These are phyloP conservation scores for Daucus carota DNA, from an alignment of 129 eudicot genomes.

Conservation along the genomic window DH1_v3.0 NC_030383.2:9073501-9074000, in stretches of 20 bases:
- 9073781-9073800: slow-evolving; percentile 5
- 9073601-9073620: not conserved
- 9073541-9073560: not conserved
- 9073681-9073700: slow-evolving; percentile 86
- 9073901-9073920: not conserved
- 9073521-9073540: slow-evolving; percentile 55
- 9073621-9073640: not conserved
- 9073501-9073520: slow-evolving; percentile 79
- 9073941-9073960: slow-evolving; percentile 1
- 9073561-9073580: not conserved
- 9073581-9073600: too few species aligned
- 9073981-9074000: slow-evolving; percentile 80
- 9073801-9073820: not conserved
- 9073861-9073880: not conserved
- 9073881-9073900: not conserved
- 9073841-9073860: not conserved
- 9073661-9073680: slow-evolving; percentile 69
- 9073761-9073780: slow-evolving; percentile 88
- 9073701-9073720: slow-evolving; percentile 93
- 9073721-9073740: slow-evolving; percentile 91
- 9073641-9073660: slow-evolving; percentile 57
- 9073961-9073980: slow-evolving; percentile 92
- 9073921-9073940: not conserved
- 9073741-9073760: slow-evolving; percentile 86
- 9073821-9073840: not conserved